These are phyloP conservation scores for Mycena amicta DNA, from an alignment of 768 basidiomycete species.

Conservation along the genomic window DNA sequence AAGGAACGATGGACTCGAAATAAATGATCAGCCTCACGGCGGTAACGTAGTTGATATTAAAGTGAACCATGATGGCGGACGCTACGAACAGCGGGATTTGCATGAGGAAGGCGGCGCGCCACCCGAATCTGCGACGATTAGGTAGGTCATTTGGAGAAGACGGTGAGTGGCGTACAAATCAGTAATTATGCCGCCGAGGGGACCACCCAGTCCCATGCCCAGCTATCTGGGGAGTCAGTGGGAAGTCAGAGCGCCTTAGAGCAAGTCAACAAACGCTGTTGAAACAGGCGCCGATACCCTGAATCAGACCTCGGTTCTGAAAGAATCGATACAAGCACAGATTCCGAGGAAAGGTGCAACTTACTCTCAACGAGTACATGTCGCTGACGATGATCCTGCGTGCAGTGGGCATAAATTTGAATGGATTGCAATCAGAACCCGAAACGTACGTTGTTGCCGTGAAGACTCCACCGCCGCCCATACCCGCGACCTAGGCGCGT, in stretches of 20 bases:
- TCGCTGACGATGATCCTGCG: conserved; percentile 73
- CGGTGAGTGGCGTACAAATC: conserved; percentile 55
- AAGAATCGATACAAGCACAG: not conserved
- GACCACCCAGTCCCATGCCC: conserved; percentile 82
- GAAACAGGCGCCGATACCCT: conserved; percentile 72
- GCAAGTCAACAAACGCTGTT: conserved; percentile 54
- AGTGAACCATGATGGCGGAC: conserved; percentile 36
- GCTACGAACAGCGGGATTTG: not conserved
- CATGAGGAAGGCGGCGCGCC: not conserved
- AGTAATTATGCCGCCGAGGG: conserved; percentile 70
- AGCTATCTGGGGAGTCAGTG: conserved; percentile 48
- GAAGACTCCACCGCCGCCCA: conserved; percentile 78
- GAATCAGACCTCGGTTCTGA: conserved; percentile 76
- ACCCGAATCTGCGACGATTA: conserved; percentile 15
- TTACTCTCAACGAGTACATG: conserved; percentile 75
- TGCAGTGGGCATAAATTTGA: no score
- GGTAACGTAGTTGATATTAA: not conserved
- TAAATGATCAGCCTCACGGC: no score
- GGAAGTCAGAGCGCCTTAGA: not conserved
- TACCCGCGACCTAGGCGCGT: conserved; percentile 61
- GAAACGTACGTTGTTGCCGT: conserved; percentile 73
- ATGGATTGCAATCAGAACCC: no score
- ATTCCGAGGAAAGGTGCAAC: conserved; percentile 21
- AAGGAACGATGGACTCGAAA: no score
- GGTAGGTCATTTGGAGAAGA: conserved; percentile 43